Evolutionary conservation across 83 land plant species (phyloP).

Genomic region (Thuja plicata): DNA sequence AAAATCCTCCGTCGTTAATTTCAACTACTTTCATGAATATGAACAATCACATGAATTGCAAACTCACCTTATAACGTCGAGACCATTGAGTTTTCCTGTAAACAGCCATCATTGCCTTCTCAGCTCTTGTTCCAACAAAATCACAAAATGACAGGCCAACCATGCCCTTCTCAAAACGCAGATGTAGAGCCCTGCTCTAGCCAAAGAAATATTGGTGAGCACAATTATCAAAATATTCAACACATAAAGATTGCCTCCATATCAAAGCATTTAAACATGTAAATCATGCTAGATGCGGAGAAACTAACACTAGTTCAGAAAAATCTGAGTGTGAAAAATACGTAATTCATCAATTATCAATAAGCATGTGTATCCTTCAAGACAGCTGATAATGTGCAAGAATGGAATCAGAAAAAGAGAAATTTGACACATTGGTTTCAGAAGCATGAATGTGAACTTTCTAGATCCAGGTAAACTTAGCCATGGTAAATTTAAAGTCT

Average conservation of each 20-base stretch:
- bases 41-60: not conserved
- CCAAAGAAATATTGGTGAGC: not conserved
- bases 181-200: conserved; percentile 79
- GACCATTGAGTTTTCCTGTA: conserved; percentile 98
- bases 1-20: not conserved
- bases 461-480: not conserved
- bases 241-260: not conserved
- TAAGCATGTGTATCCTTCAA: not conserved
- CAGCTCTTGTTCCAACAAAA: conserved; percentile 90
- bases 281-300: not conserved
- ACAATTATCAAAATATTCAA: not conserved
- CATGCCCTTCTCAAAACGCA: conserved; percentile 95
- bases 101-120: conserved; percentile 82
- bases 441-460: not conserved
- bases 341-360: not conserved
- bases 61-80: conserved; percentile 78
- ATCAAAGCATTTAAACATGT: not conserved
- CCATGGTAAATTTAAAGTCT: not conserved
- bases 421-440: not conserved
- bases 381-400: not conserved
- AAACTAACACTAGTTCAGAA: not conserved
- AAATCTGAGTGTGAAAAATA: not conserved
- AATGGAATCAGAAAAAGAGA: not conserved
- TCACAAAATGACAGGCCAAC: conserved; percentile 95
- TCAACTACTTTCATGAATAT: not conserved